Evolutionary conservation across 306 rosid species (phyloP).

Genomic region (Gastrolobium bilobum): DNA sequence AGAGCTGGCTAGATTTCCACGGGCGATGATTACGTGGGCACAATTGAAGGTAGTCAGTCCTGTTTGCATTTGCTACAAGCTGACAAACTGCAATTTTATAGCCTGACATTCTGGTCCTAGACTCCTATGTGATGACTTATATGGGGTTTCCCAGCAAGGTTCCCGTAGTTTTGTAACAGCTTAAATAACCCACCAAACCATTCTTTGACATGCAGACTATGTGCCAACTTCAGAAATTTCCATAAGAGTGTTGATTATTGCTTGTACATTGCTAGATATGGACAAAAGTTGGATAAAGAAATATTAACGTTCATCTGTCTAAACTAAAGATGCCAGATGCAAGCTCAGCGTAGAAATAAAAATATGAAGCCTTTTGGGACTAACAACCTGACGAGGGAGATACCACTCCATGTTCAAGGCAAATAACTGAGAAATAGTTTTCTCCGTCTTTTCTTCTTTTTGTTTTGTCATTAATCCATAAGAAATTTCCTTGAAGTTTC

Average conservation of each 20-base stretch:
- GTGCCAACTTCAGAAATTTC: conserved; percentile 39
- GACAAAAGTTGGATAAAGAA: conserved; percentile 22
- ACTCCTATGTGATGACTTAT: neutral
- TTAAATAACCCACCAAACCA: conserved; percentile 18
- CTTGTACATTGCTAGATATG: conserved; percentile 12
- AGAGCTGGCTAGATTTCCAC: neutral
- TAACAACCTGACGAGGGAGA: conserved; percentile 38
- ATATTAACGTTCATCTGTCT: neutral
- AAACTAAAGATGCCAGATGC: neutral
- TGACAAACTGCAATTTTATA: conserved; percentile 8
- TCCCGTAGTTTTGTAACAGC: neutral
- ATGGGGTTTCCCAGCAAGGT: conserved; percentile 11
- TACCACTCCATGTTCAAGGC: conserved; percentile 36
- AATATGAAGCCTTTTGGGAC: conserved; percentile 19
- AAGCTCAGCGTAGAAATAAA: neutral
- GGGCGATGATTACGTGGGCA: neutral
- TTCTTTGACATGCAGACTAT: conserved; percentile 33
- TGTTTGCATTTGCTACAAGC: conserved; percentile 12
- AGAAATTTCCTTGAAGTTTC: conserved; percentile 55
- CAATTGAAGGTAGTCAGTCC: neutral
- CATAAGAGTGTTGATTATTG: neutral
- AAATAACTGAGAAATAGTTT: conserved; percentile 43
- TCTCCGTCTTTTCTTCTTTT: conserved; percentile 13
- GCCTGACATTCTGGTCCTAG: conserved; percentile 23
- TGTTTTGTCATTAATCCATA: neutral